These are phyloP conservation scores for Rhynchosporium agropyri DNA, from an alignment of 2,329 filamentous ascomycete species.

Conservation along the genomic window DNA sequence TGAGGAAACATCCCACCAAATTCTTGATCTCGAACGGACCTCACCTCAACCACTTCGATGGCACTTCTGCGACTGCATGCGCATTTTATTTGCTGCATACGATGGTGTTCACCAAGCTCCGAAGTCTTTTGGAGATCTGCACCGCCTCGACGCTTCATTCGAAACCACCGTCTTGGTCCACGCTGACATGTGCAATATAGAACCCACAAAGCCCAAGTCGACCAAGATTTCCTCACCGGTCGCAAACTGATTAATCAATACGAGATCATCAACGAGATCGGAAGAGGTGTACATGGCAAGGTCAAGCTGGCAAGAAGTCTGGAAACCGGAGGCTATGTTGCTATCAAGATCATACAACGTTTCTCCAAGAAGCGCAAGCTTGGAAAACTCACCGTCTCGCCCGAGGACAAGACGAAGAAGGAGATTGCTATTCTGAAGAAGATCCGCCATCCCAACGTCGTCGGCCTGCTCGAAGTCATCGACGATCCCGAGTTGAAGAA, in stretches of 20 bases:
- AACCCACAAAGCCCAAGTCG: constrained; percentile 89
- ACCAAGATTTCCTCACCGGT: constrained; percentile 84
- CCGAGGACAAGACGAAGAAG: constrained; percentile 82
- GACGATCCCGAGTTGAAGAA: constrained; percentile 96
- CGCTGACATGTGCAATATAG: constrained; percentile 46
- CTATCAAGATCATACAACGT: constrained; percentile 97
- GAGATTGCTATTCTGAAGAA: constrained; percentile 99
- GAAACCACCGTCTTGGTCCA: background rate
- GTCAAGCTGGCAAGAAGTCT: constrained; percentile 91
- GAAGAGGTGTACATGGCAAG: constrained; percentile 94
- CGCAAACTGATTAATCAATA: constrained; percentile 98
- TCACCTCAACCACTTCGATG: background rate
- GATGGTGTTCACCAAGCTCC: background rate
- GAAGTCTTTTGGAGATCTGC: background rate
- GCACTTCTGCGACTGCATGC: background rate
- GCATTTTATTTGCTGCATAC: background rate
- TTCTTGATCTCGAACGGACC: background rate
- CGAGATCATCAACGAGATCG: constrained; percentile 94
- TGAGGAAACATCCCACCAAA: constrained; percentile 11
- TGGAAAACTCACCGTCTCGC: constrained; percentile 74
- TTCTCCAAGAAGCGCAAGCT: constrained; percentile 92
- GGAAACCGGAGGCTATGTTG: constrained; percentile 75
- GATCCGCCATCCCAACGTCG: constrained; percentile 95
- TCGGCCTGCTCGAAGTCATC: constrained; percentile 93
- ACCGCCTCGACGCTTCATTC: no score